Percentiles rank a stretch among this genome's conserved stretches.
phyloP scores from a whole-genome alignment of 2,329 filamentous ascomycete species.

The Paecilomyces fulvus region DNA sequence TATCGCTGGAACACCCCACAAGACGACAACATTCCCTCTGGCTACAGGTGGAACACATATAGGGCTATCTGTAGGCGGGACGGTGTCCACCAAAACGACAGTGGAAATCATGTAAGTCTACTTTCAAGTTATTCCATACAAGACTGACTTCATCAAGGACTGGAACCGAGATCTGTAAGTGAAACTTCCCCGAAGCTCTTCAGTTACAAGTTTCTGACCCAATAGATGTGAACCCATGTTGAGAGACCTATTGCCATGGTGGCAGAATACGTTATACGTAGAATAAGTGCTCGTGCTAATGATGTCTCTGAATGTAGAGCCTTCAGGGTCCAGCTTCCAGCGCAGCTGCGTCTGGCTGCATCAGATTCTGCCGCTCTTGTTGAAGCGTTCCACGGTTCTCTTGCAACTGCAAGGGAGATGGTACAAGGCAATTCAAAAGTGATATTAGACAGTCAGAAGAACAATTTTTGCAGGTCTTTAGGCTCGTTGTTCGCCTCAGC shows the following conservation, averaged over 20 bases:
- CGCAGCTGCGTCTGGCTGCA: not conserved
- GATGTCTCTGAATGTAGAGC: not conserved
- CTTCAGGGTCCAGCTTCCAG: not conserved
- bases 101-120: not conserved
- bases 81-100: not conserved
- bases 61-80: not conserved
- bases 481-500: conserved; percentile 16
- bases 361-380: not conserved
- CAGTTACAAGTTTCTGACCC: not conserved
- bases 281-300: not conserved
- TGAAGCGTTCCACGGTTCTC: not conserved
- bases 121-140: not conserved
- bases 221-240: not conserved
- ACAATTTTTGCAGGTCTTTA: not conserved
- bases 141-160: not conserved
- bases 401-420: not conserved
- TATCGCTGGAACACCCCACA: not conserved
- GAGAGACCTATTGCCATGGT: not conserved
- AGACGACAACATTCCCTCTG: not conserved
- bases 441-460: not conserved
- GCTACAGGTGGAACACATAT: not conserved
- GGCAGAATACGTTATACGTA: not conserved
- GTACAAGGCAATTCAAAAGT: not conserved
- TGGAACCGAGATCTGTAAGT: not conserved
- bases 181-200: not conserved